Evolutionary conservation across 1,284 basidiomycete species (phyloP).

Genomic region (Cutaneotrichosporon sp.): DNA sequence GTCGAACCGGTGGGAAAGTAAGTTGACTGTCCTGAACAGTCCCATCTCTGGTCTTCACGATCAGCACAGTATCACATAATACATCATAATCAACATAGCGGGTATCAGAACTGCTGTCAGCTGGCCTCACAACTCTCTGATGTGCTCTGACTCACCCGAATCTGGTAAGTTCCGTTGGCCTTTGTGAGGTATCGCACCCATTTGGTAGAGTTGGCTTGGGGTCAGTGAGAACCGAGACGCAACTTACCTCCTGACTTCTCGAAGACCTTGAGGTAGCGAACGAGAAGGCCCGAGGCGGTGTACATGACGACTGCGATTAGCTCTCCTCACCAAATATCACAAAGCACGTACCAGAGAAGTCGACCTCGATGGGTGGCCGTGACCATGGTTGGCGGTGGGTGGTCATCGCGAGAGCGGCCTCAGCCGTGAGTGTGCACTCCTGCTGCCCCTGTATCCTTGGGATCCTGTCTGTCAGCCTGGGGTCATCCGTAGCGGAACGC

Average conservation of each 20-base stretch:
- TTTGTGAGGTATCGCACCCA: constrained; percentile 64
- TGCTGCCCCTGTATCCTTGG: constrained; percentile 88
- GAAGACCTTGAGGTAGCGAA: constrained; percentile 96
- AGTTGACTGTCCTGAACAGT: not conserved
- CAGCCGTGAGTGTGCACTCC: constrained; percentile 81
- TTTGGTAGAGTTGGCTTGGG: constrained; percentile 57
- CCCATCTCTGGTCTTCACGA: not conserved
- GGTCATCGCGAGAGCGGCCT: constrained; percentile 78
- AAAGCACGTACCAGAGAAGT: constrained; percentile 62
- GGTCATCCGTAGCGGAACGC: constrained; percentile 44
- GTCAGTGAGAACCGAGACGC: not conserved
- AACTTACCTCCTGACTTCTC: constrained; percentile 72
- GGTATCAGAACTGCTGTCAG: constrained; percentile 2
- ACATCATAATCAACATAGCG: constrained; percentile 1
- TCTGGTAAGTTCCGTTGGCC: constrained; percentile 49
- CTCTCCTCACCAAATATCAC: not conserved
- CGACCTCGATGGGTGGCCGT: constrained; percentile 92
- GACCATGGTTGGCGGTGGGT: constrained; percentile 94
- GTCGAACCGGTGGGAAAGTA: not conserved
- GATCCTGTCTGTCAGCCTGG: constrained; percentile 60
- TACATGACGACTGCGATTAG: constrained; percentile 86
- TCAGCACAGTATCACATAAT: not conserved
- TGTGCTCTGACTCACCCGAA: constrained; percentile 36
- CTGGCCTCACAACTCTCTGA: not conserved
- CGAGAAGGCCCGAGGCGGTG: constrained; percentile 90